Percentiles rank a stretch among this genome's conserved stretches.
Evolutionary conservation across 352 stramenopile species (phyloP).

Genomic region (Pythium apleroticum): DNA sequence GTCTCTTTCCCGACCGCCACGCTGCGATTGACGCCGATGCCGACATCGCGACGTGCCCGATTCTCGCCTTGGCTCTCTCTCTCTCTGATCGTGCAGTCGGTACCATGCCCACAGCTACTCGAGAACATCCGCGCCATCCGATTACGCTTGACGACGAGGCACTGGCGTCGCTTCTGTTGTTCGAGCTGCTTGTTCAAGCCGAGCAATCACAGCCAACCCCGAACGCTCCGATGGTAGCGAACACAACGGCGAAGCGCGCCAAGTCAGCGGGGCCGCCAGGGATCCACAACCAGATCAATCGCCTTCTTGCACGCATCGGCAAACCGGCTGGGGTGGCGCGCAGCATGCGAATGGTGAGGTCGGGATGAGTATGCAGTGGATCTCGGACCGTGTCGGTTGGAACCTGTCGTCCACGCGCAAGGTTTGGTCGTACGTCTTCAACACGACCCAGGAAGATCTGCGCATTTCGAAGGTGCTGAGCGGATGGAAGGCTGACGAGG

Average conservation of each 20-base stretch:
- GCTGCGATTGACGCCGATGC: conserved; percentile 1
- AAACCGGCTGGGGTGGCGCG: conserved; percentile 4
- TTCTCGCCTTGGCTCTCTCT: conserved; percentile 14
- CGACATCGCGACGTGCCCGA: not conserved
- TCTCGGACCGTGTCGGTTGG: conserved; percentile 25
- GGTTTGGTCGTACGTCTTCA: conserved; percentile 29
- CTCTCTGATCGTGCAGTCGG: conserved; percentile 24
- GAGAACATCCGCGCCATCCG: not conserved
- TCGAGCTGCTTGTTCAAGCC: conserved; percentile 6
- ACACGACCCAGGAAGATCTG: conserved; percentile 25
- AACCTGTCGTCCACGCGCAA: conserved; percentile 28
- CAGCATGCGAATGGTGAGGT: conserved; percentile 23
- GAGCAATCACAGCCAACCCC: not conserved
- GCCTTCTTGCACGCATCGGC: conserved; percentile 15
- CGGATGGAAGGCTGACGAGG: not conserved
- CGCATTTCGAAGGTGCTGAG: conserved; percentile 10
- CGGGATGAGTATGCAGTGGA: conserved; percentile 22
- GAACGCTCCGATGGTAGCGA: not conserved
- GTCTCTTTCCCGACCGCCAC: not conserved
- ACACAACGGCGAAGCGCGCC: not conserved
- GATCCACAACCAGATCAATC: conserved; percentile 27
- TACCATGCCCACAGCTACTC: conserved; percentile 10
- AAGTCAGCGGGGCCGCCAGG: not conserved
- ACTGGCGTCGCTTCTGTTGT: conserved; percentile 5
- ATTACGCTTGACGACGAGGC: conserved; percentile 7